These are phyloP conservation scores for Xylaria sp. DNA, from an alignment of 2,329 filamentous ascomycete species.

Conservation along the genomic window DNA sequence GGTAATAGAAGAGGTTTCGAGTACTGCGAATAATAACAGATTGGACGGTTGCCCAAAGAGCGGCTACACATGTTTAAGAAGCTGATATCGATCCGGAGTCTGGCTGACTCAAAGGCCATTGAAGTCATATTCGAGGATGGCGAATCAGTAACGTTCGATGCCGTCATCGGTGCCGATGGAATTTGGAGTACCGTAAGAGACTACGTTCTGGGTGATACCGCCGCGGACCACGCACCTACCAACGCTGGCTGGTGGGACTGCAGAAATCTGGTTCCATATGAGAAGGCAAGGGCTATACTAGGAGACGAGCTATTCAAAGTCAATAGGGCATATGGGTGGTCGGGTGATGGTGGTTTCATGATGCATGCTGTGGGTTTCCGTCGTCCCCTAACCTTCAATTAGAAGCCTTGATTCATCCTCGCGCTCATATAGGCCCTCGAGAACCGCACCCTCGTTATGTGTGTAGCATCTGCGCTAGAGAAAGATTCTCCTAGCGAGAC, in stretches of 20 bases:
- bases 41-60: no score
- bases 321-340: constrained; percentile 24
- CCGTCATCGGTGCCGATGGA: constrained; percentile 2
- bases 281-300: constrained; percentile 18
- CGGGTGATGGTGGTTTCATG: constrained; percentile 24
- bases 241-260: not conserved
- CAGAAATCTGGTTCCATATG: not conserved
- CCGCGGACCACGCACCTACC: not conserved
- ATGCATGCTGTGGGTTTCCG: constrained; percentile 19
- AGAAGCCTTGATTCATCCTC: no score
- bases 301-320: constrained; percentile 27
- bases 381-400: not conserved
- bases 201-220: not conserved
- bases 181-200: not conserved
- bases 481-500: no score
- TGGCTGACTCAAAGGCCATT: no score
- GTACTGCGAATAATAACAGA: no score
- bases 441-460: no score
- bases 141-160: not conserved
- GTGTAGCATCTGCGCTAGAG: no score
- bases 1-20: no score
- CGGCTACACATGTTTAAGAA: no score
- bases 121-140: not conserved
- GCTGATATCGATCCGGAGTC: no score
- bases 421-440: no score